These are phyloP conservation scores for Cutaneotrichosporon cyanovorans DNA, from an alignment of 1,284 basidiomycete genomes.

Conservation along the genomic window DNA sequence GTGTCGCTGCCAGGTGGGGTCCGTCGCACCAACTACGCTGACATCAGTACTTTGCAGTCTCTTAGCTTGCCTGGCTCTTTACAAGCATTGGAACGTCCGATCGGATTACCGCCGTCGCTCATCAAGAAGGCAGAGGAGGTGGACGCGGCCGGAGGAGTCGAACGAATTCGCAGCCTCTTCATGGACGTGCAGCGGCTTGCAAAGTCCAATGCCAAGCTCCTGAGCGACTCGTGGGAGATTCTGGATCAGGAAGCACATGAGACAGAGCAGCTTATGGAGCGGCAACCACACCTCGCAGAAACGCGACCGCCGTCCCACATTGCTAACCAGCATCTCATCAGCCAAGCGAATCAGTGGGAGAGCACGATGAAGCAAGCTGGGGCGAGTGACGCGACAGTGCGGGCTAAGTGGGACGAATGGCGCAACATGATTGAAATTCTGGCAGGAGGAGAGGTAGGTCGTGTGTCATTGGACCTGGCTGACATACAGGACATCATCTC, in stretches of 20 bases:
- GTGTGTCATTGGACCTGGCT: slow-evolving; percentile 8
- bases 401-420: slow-evolving; percentile 81
- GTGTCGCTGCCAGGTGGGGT: slow-evolving; percentile 57
- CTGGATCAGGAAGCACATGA: slow-evolving; percentile 82
- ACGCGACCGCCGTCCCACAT: slow-evolving; percentile 61
- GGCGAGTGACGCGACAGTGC: slow-evolving; percentile 65
- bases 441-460: slow-evolving; percentile 64
- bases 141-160: slow-evolving; percentile 64
- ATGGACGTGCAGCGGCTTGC: slow-evolving; percentile 66
- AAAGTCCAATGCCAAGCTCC: slow-evolving; percentile 55
- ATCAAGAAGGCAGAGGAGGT: slow-evolving; percentile 82
- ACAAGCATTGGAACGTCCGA: slow-evolving; percentile 77
- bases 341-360: slow-evolving; percentile 64
- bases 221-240: slow-evolving; percentile 79
- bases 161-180: slow-evolving; percentile 63
- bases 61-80: slow-evolving; percentile 78
- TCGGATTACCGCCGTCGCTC: slow-evolving; percentile 80
- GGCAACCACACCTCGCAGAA: slow-evolving; percentile 45
- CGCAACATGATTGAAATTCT: slow-evolving; percentile 63
- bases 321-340: slow-evolving; percentile 66
- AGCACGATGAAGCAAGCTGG: slow-evolving; percentile 64
- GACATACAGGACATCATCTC: slow-evolving; percentile 57
- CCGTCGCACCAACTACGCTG: slow-evolving; percentile 1
- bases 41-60: slow-evolving; percentile 57
- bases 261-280: slow-evolving; percentile 57